Evolutionary conservation across 257 asterid genomes (phyloP), one percentile per base, ranked within the genome.

Genomic region (Prunella vulgaris): DNA sequence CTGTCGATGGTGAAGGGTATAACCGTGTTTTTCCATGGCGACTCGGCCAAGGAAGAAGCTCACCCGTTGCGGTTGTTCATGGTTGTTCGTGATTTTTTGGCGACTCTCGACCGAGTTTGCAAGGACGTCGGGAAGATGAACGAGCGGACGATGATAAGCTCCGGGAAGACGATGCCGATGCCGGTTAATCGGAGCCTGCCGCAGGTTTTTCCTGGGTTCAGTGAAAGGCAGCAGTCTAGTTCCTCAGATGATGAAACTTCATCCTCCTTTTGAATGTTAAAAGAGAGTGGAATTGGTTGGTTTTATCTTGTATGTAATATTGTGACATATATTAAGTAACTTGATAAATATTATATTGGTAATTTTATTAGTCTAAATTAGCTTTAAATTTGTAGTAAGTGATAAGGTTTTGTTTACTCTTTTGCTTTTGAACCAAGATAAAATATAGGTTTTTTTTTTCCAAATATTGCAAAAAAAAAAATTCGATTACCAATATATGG

Each of bases 1-100:
- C 76, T 91, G 22, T 91, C 90, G 10, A 87, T 86, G 91, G 96
- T 87, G 5, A 88, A 82, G 74, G 88, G 87, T 24, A 72, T 91
- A 60, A 87, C 93, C 0, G 95, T 83, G 64, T 88, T 84, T 75
- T 88, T 91, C 84, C 90, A 88, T 66, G 97, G 97, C 1, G 83
- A 79, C 78, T 85, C 88, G 5, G 83, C 85, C 6, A 88, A 73
- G 79, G 96, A 87, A 76, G 97, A 87, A 74, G 87, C 97, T 77
- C 93, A 57, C 44, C 88, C 85, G 0, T 69, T 88, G 17, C 76
- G 90, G 52, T 66, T 91, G 37, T 91, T 88, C 75, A 72, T 79
- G 83, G 86, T 91, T 2, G 95, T 88, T n/a, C 72, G 85, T 63
- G 97, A 89, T 64, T 89, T 89, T 62, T 80, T 89, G 53, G 66